Base-by-base conservation (phyloP, 2,329 filamentous ascomycete genomes). In the Aspergillus sp. region DNA sequence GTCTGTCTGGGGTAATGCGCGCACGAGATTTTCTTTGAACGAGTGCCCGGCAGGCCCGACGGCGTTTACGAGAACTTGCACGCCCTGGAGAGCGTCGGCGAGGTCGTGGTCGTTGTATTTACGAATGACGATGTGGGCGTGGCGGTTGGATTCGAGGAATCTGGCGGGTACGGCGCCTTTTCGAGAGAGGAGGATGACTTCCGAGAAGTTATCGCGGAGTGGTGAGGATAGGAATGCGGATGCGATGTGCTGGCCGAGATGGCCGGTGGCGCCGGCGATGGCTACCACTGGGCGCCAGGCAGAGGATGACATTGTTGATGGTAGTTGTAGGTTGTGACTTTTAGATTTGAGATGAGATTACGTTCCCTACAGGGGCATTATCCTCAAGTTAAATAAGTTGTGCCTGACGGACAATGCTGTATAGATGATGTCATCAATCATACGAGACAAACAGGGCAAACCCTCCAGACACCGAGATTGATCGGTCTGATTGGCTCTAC, bases 41-140 rank as follows among this genome's bases (percentile, higher is more conserved):
- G 54, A 52, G 39, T 73, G 66, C 57, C 73, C 69, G 3, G 61
- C 51, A 0, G 65, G 56, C 0, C 70, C 70, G 54, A 73, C 57
- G 9, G 70, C 61, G 56, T 72, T 75, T 26, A 77, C 63, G 7
- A 77, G 69, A 29, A 75, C 66, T 36, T 75, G 63, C 1, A 75
- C 68, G 45, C 64, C 73, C 1, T 66, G 53, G 0, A 77, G 64
- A 10, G 69, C 65, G 11, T 59, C 57, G 20, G 45, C 18, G 6
- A 74, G 61, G 31, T 69, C 67, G 32, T 63, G 55, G 11, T 70
- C 67, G 24, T 63, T 56, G 47, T 67, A 67, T 18, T 53, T 57
- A 18, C 66, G 63, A 6, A 61, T 54, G 29, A 63, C 62, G 24
- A 63, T 49, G 14, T 62, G 61, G 10, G 65, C 52, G 20, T 57